Conservation (phyloP, 306 rosid genomes). For the Prunus mume region DNA sequence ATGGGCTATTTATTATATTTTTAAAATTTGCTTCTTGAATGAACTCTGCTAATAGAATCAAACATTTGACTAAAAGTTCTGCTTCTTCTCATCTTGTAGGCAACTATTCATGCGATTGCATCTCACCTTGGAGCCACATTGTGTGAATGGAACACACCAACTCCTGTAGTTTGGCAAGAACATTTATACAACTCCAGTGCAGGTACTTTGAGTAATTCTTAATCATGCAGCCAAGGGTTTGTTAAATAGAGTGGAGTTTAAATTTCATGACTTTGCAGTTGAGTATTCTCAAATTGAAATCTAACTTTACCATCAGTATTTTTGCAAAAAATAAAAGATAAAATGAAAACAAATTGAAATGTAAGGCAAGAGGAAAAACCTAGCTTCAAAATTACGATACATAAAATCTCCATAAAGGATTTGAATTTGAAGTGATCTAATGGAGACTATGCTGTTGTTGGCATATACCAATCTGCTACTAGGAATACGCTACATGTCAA, state of each 20-base stretch:
- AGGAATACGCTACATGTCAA: slow-evolving; percentile 76
- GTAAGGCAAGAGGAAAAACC: background rate
- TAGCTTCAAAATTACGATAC: background rate
- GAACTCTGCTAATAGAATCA: slow-evolving; percentile 7
- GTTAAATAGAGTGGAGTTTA: background rate
- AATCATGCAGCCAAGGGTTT: background rate
- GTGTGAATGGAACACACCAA: slow-evolving; percentile 88
- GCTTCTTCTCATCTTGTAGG: slow-evolving; percentile 41
- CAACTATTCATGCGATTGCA: slow-evolving; percentile 66
- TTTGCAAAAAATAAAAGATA: background rate
- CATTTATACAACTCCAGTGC: slow-evolving; percentile 64
- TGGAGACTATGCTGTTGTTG: slow-evolving; percentile 16
- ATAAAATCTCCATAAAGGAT: slow-evolving; percentile 1
- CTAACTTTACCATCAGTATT: background rate
- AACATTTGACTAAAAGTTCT: background rate
- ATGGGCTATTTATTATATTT: background rate
- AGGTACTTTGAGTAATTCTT: slow-evolving; percentile 45
- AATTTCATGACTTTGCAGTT: background rate
- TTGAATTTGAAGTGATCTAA: slow-evolving; percentile 16
- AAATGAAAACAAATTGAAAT: background rate
- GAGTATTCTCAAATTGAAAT: background rate
- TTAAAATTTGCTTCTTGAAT: background rate
- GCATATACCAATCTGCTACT: slow-evolving; percentile 23
- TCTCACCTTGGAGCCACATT: slow-evolving; percentile 69
- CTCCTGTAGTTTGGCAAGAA: slow-evolving; percentile 91